A percentile compares a stretch with the other conserved stretches of the same genome.
Evolutionary conservation across 2,329 filamentous ascomycete species (phyloP).

Genomic region (Blastomyces percursus): DNA sequence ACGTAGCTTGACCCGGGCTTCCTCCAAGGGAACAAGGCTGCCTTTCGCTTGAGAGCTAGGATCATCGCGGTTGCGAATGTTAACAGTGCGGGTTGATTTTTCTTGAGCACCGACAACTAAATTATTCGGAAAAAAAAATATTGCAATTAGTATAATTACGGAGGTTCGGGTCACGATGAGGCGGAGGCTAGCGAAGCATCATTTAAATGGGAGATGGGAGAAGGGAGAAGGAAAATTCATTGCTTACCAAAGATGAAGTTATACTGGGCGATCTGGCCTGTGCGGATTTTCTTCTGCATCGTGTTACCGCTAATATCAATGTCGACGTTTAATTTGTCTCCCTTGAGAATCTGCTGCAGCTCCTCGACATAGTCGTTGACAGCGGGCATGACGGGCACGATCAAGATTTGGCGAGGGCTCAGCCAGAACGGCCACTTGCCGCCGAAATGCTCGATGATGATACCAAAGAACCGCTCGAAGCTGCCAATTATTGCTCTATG

Average conservation of each 20-base stretch:
- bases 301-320: conserved; percentile 41
- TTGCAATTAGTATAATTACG: conserved; percentile 15
- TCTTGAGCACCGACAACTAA: conserved; percentile 53
- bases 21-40: conserved; percentile 49
- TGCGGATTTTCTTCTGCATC: conserved; percentile 43
- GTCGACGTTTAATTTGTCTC: conserved; percentile 38
- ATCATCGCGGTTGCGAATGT: conserved; percentile 55
- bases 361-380: conserved; percentile 41
- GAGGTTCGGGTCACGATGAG: not conserved
- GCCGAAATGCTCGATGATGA: conserved; percentile 41
- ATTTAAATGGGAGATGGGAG: not conserved
- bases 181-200: not conserved
- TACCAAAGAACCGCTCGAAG: conserved; percentile 43
- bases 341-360: conserved; percentile 35
- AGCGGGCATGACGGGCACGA: conserved; percentile 41
- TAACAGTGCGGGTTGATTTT: conserved; percentile 48
- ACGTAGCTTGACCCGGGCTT: conserved; percentile 45
- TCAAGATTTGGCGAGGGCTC: conserved; percentile 40
- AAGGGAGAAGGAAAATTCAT: not conserved
- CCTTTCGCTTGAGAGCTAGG: conserved; percentile 52
- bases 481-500: conserved; percentile 42
- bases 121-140: not conserved
- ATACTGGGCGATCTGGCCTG: conserved; percentile 38
- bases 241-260: conserved; percentile 42
- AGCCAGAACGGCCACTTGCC: conserved; percentile 46